A percentile compares a stretch with the other conserved stretches of the same genome.
Conservation (phyloP, 305 asterid genomes). For the Fraxinus baroniana region DNA sequence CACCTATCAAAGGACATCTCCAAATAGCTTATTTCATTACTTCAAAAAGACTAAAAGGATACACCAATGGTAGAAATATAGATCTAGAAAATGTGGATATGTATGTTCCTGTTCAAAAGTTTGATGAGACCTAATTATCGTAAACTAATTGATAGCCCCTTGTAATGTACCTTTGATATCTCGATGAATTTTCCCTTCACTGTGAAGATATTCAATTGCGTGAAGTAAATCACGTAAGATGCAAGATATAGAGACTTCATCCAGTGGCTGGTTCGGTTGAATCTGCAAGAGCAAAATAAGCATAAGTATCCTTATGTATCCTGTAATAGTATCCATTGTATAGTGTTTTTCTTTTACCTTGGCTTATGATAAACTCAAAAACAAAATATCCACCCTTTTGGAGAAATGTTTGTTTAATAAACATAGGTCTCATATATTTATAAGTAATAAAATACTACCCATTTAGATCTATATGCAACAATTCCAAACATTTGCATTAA, state of each 20-base stretch:
- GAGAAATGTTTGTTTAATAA: neutral
- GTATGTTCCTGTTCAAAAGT: slow-evolving; percentile 1
- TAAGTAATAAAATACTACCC: neutral
- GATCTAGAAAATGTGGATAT: neutral
- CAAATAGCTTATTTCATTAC: slow-evolving; percentile 1
- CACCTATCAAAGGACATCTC: slow-evolving; percentile 8
- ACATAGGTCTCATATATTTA: neutral
- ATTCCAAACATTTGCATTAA: neutral
- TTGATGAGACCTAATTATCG: slow-evolving; percentile 3
- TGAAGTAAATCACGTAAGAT: slow-evolving; percentile 70
- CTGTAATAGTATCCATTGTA: neutral
- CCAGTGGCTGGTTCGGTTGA: slow-evolving; percentile 91
- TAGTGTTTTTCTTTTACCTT: neutral
- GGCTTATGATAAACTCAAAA: neutral
- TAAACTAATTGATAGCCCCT: slow-evolving; percentile 17
- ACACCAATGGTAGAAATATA: neutral
- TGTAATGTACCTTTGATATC: slow-evolving; percentile 77
- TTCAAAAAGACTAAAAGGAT: neutral
- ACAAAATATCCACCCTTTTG: neutral
- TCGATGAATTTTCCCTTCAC: slow-evolving; percentile 92
- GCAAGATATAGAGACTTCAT: slow-evolving; percentile 38
- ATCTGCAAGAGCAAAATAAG: slow-evolving; percentile 49
- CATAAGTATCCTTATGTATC: slow-evolving; percentile 12
- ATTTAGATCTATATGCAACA: slow-evolving; percentile 6
- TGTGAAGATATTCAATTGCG: slow-evolving; percentile 90